Evolutionary conservation across 805 yeast genomes (phyloP), one percentile per base, ranked within the genome.

Genomic region (Candida ortonii): DNA sequence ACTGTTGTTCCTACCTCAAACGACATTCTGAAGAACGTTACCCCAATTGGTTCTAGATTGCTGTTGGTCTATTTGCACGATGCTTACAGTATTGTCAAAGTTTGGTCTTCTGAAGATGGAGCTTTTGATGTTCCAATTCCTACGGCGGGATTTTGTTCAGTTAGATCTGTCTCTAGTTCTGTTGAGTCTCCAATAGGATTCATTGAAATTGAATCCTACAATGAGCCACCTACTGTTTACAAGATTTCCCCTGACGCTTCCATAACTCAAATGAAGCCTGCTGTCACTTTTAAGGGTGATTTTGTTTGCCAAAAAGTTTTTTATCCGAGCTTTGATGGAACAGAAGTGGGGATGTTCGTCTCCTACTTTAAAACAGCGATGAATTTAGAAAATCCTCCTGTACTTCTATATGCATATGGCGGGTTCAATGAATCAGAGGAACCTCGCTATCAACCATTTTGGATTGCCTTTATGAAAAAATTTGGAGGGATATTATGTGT

Each of bases 11-110:
- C 31, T 3, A 32, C 15, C 13, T 9, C 19, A 4, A 12, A 7
- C 9, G 23, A 35, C 23, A 27, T 31, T n/a, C 15, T 36, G 15
- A 36, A 36, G 18, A 17, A 16, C 11, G 30, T 23, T 4, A 15
- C 19, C 8, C 22, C 32, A 14, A 10, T 30, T 3, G 39, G 36
- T 4, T n/a, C 24, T 14, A 16, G 16, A 14, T n/a, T 36, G 5
- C 15, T 36, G 31, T 22, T 36, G 27, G 25, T 36, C 5, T 36
- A 36, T 32, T 31, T 36, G 36, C 30, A 31, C n/a, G 36, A 36
- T 18, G 39, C 36, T 3, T 18, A 30, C 7, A 36, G 31, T 12
- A n/a, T 5, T 10, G 12, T 36, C 11, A 5, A 21, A 10, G n/a
- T 36, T 5, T 36, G 39, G 39, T 17, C 24, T 9, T 6, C 32